These are phyloP conservation scores for Aureobasidium mangrovei DNA, from an alignment of 2,329 filamentous ascomycete species.

Conservation along the genomic window DNA sequence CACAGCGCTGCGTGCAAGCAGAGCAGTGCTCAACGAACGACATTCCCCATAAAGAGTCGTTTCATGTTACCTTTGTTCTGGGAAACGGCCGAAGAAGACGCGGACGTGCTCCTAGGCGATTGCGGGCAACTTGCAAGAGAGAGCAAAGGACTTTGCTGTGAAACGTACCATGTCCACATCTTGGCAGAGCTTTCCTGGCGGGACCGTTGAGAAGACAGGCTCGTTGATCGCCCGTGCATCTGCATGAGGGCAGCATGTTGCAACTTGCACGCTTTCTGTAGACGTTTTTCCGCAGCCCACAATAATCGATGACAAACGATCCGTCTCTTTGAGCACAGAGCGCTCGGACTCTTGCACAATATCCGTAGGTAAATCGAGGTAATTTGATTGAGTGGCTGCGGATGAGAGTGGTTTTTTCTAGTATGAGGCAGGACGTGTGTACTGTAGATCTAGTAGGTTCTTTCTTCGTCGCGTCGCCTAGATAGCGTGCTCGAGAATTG, in stretches of 20 bases:
- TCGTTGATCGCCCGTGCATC: neutral
- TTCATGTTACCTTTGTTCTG: constrained; percentile 3
- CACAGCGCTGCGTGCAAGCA: neutral
- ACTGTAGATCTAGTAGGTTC: neutral
- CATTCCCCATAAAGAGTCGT: neutral
- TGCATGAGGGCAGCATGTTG: neutral
- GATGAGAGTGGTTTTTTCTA: neutral
- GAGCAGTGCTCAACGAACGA: neutral
- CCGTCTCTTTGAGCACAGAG: neutral
- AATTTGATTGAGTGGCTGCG: neutral
- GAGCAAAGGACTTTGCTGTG: neutral
- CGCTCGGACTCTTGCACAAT: neutral
- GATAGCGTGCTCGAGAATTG: neutral
- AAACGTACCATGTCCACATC: neutral
- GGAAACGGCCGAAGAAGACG: constrained; percentile 1
- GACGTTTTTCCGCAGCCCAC: neutral
- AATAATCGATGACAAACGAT: neutral
- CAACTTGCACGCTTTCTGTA: neutral
- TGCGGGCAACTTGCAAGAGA: constrained; percentile 2
- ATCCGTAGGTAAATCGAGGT: constrained; percentile 1
- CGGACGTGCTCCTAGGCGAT: neutral
- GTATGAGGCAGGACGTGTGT: neutral
- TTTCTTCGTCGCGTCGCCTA: neutral
- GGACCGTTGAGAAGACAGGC: neutral
- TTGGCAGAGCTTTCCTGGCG: constrained; percentile 4